Conservation (phyloP, 352 stramenopile genomes). For the Globisporangium spinosum region DNA sequence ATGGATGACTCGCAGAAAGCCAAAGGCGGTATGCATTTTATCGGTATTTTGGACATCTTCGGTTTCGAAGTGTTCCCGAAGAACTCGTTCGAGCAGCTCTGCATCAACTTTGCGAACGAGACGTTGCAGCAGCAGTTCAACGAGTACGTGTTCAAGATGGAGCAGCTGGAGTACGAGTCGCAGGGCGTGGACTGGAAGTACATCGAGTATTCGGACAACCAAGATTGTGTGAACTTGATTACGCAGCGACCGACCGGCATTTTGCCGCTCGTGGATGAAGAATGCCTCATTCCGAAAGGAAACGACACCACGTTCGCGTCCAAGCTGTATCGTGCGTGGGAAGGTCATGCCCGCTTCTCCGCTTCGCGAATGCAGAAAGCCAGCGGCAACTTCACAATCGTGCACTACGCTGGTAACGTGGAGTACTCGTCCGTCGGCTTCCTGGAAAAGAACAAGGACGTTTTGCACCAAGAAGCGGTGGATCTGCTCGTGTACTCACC, state of each 20-base stretch:
- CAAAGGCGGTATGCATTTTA: slow-evolving; percentile 63
- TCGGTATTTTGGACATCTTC: slow-evolving; percentile 92
- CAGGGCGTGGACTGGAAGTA: slow-evolving; percentile 86
- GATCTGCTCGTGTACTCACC: slow-evolving; percentile 76
- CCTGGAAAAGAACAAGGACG: slow-evolving; percentile 87
- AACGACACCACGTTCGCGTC: slow-evolving; percentile 78
- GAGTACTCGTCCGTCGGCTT: slow-evolving; percentile 77
- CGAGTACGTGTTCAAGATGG: slow-evolving; percentile 87
- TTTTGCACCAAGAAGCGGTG: slow-evolving; percentile 77
- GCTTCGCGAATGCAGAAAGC: slow-evolving; percentile 78
- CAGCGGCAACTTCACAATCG: slow-evolving; percentile 64
- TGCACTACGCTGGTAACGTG: slow-evolving; percentile 81
- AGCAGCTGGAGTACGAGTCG: slow-evolving; percentile 79
- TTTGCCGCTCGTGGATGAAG: slow-evolving; percentile 84
- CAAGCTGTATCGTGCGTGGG: slow-evolving; percentile 75
- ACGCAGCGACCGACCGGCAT: slow-evolving; percentile 83
- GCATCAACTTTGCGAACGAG: slow-evolving; percentile 90
- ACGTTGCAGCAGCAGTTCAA: slow-evolving; percentile 89
- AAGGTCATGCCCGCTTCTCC: slow-evolving; percentile 57
- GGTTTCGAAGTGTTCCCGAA: slow-evolving; percentile 90
- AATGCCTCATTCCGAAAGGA: slow-evolving; percentile 83
- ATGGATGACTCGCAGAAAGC: slow-evolving; percentile 74
- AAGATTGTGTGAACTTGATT: slow-evolving; percentile 89
- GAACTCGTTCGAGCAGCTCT: slow-evolving; percentile 90
- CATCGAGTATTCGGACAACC: slow-evolving; percentile 84